A percentile compares a stretch with the other conserved stretches of the same genome.
Evolutionary conservation across 73 alveolate genomes (phyloP).

Genomic region (Tetrahymena thermophila): DNA sequence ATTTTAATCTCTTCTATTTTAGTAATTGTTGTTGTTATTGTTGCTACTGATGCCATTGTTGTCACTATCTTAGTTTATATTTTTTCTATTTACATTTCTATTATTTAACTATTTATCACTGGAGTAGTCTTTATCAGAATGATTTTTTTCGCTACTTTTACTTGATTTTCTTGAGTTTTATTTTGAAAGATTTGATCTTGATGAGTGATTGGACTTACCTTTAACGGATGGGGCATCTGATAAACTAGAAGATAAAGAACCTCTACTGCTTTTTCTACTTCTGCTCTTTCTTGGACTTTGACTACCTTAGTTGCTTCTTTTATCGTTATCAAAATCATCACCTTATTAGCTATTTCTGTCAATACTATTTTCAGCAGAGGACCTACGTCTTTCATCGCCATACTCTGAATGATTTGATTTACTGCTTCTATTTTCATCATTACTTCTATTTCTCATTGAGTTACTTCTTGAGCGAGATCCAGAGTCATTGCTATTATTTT

Average conservation of each 20-base stretch:
- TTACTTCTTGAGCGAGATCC: not conserved
- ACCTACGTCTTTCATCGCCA: not conserved
- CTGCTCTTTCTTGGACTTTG: not conserved
- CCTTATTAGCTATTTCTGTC: not conserved
- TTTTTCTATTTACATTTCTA: not conserved
- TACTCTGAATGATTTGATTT: not conserved
- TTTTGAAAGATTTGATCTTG: not conserved
- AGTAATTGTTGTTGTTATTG: not conserved
- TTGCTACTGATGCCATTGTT: not conserved
- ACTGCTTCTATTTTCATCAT: not conserved
- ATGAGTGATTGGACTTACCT: not conserved
- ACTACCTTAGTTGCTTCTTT: not conserved
- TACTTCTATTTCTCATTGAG: not conserved
- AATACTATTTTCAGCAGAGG: not conserved
- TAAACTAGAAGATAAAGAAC: not conserved
- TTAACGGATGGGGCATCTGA: not conserved
- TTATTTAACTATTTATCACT: not conserved
- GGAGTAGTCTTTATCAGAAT: not conserved
- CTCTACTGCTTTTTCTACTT: not conserved
- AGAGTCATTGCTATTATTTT: not conserved
- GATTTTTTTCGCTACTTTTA: not conserved
- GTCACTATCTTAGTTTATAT: not conserved
- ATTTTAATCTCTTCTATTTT: not conserved
- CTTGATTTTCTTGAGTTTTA: not conserved
- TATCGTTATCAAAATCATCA: not conserved